Conservation (phyloP, 2,329 filamentous ascomycete species). For the Verticillium albo-atrum region DNA sequence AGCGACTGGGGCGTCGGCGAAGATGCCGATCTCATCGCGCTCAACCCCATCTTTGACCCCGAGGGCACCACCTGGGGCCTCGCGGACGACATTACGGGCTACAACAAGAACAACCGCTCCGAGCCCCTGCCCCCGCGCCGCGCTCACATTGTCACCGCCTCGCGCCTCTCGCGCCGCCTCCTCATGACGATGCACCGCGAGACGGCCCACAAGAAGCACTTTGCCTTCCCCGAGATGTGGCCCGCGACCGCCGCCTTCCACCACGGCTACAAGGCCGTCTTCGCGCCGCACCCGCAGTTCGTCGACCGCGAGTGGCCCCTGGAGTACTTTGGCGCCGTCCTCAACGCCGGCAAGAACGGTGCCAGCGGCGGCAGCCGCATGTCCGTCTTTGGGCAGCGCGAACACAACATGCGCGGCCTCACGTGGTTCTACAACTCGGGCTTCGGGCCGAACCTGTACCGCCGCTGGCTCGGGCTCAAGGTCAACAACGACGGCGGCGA, state of each 20-base stretch:
- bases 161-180: slow-evolving; percentile 75
- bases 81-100: slow-evolving; percentile 77
- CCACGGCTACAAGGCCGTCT: slow-evolving; percentile 90
- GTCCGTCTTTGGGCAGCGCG: slow-evolving; percentile 74
- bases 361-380: slow-evolving; percentile 69
- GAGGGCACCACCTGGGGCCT: slow-evolving; percentile 82
- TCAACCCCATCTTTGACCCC: slow-evolving; percentile 90
- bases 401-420: slow-evolving; percentile 83
- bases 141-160: slow-evolving; percentile 83
- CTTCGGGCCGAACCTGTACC: slow-evolving; percentile 78
- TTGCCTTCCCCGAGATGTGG: slow-evolving; percentile 97
- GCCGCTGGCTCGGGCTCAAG: slow-evolving; percentile 78
- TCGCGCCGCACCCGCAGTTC: slow-evolving; percentile 83
- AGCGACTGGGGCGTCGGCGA: slow-evolving; percentile 86
- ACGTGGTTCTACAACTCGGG: slow-evolving; percentile 90
- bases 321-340: slow-evolving; percentile 69
- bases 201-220: slow-evolving; percentile 78
- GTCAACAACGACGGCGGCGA: slow-evolving; percentile 77
- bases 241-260: slow-evolving; percentile 82
- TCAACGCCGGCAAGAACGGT: slow-evolving; percentile 76
- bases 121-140: slow-evolving; percentile 64
- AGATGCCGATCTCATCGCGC: slow-evolving; percentile 85
- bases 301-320: slow-evolving; percentile 83
- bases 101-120: slow-evolving; percentile 58
- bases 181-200: slow-evolving; percentile 87